Percentiles rank a stretch among this genome's conserved stretches.
phyloP scores from a whole-genome alignment of 164 flowering plant species.

The Taxillus chinensis region DNA sequence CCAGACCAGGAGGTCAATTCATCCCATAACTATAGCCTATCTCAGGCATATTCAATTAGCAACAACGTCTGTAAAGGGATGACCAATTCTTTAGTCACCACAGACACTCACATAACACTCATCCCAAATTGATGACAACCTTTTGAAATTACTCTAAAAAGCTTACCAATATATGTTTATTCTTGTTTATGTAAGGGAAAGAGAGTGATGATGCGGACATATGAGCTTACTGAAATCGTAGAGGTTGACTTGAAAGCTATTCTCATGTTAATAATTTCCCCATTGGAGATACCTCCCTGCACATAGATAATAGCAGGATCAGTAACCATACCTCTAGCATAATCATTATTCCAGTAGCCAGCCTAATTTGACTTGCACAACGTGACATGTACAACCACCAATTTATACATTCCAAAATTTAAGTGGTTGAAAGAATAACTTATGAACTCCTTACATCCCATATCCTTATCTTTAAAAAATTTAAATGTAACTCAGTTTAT shows the following conservation, averaged over 20 bases:
- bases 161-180: background rate
- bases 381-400: no score
- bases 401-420: no score
- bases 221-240: constrained; percentile 60
- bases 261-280: constrained; percentile 84
- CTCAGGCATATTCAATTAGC: no score
- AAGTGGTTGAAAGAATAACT: no score
- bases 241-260: constrained; percentile 95
- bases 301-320: background rate
- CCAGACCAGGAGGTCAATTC: background rate
- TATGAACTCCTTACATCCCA: no score
- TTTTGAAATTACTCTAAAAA: background rate
- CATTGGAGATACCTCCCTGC: constrained; percentile 97
- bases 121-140: background rate
- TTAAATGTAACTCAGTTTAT: no score
- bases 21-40: no score
- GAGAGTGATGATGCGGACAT: background rate
- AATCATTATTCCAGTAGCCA: no score
- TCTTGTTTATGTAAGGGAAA: background rate
- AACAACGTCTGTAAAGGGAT: no score
- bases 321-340: background rate
- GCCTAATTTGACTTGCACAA: no score
- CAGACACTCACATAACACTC: background rate
- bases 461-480: no score
- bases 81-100: background rate